Conservation (phyloP, 2,329 filamentous ascomycete species). For the Ophiostoma novo-ulmi region DNA sequence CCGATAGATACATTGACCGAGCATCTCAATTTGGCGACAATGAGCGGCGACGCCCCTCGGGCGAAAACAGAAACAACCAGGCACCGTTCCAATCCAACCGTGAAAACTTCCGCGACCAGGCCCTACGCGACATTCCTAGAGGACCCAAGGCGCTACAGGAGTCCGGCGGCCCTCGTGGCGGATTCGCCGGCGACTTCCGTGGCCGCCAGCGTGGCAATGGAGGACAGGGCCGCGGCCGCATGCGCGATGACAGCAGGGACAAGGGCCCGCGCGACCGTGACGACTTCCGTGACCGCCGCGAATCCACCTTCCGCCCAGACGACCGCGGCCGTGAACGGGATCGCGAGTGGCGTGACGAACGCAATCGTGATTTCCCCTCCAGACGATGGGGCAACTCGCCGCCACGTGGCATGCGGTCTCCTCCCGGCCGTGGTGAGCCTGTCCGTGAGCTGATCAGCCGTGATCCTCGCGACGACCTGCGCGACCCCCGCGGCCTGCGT, state of each 20-base stretch:
- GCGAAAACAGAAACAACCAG: constrained; percentile 52
- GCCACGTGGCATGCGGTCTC: constrained; percentile 45
- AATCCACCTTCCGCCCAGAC: constrained; percentile 48
- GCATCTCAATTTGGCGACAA: constrained; percentile 53
- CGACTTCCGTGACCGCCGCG: constrained; percentile 53
- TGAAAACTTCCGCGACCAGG: constrained; percentile 52
- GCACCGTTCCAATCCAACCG: constrained; percentile 57
- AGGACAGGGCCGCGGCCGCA: constrained; percentile 53
- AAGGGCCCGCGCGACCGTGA: constrained; percentile 51
- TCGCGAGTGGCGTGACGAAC: constrained; percentile 35
- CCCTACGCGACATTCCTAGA: constrained; percentile 66
- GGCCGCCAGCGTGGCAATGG: constrained; percentile 54
- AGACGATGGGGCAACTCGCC: constrained; percentile 53
- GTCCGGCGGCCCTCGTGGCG: constrained; percentile 61
- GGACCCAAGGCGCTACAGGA: constrained; percentile 75
- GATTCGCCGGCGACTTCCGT: constrained; percentile 60
- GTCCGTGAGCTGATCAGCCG: constrained; percentile 31
- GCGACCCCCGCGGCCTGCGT: constrained; percentile 50
- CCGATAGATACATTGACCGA: constrained; percentile 56
- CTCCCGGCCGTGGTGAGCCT: constrained; percentile 16
- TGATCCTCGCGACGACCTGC: constrained; percentile 3
- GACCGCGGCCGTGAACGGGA: constrained; percentile 53
- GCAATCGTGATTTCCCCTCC: constrained; percentile 51
- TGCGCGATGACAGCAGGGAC: constrained; percentile 60
- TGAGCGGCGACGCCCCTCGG: constrained; percentile 64